Evolutionary conservation across 2,329 filamentous ascomycete genomes (phyloP), one percentile per base, ranked within the genome.

Genomic region (Cercospora zeina): DNA sequence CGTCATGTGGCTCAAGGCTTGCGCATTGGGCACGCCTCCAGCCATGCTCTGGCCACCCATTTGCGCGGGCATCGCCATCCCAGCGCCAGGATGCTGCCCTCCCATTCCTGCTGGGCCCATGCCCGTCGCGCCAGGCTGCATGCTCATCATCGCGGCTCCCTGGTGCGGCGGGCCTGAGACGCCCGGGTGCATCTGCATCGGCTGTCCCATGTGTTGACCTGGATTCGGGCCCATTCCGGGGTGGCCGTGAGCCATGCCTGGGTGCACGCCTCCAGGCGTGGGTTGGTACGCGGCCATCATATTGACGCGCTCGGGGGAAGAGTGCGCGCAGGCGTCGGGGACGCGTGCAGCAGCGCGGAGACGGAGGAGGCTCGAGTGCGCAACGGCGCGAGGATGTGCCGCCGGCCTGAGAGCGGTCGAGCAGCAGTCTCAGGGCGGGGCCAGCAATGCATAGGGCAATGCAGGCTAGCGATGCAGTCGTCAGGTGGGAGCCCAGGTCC

Each of bases 271-370:
- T 73, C 82, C 85, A 68, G 87, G 86, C 79, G 90, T 82, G 75
- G 82, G 87, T 76, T 87, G 87, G 72, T 86, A 89, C 72, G 84
- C 81, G 65, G 87, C 83, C 88, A 91, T 91, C 87, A 89, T 90
- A 75, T 77, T 83, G 74, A 67, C 56, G 56, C 56, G 31, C 19
- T 19, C 19, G 70, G 63, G 58, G 64, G 62, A 68, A 39, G 27
- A 21, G 37, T 34, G 24, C 47, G 47, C 36, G 36, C 36, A 39
- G 59, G 54, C 57, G 59, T 49, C 54, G 55, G 36, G 57, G 24
- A 47, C 55, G 58, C 33, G 53, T 45, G 51, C 34, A 21, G 42
- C 65, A 67, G 67, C 74, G 80, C 82, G 81, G 53, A 47, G 42
- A 59, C 50, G 24, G 24, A 27, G 36, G 58, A 33, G 56, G 39